Evolutionary conservation across 148 eudicot genomes (phyloP).

Genomic region (Fagopyrum esculentum): DNA sequence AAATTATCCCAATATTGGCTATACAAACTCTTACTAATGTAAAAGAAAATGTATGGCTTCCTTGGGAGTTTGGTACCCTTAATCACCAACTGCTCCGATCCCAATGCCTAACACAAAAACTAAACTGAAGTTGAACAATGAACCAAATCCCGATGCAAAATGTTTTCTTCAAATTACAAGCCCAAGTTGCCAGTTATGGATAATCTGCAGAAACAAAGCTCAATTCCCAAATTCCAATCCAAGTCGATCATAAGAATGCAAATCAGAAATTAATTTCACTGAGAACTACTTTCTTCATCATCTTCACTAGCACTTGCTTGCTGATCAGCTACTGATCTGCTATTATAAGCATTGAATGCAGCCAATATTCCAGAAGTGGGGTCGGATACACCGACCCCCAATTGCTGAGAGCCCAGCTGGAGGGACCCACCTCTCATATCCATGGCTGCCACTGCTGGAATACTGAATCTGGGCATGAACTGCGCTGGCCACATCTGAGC

Average conservation of each 20-base stretch:
- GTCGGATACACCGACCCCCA: constrained; percentile 48
- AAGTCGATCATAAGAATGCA: neutral
- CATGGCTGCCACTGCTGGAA: constrained; percentile 16
- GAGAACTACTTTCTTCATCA: constrained; percentile 3
- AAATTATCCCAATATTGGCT: no score
- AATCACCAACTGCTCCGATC: no score
- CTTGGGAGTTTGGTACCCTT: no score
- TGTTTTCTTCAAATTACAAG: no score
- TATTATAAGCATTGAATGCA: constrained; percentile 39
- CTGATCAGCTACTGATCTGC: constrained; percentile 4
- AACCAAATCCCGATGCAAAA: no score
- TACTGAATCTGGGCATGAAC: constrained; percentile 46
- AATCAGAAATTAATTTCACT: neutral
- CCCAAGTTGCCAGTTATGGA: no score
- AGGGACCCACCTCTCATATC: neutral
- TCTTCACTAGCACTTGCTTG: neutral
- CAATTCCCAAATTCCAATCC: no score
- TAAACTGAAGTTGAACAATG: no score
- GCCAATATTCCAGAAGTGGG: constrained; percentile 59
- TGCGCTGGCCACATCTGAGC: constrained; percentile 18
- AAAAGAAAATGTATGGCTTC: no score
- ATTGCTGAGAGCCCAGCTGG: constrained; percentile 24
- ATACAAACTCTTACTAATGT: no score
- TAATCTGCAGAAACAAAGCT: no score
- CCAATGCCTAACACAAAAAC: no score